Evolutionary conservation across 352 stramenopile species (phyloP).

Genomic region (Aphanomyces stellatus): DNA sequence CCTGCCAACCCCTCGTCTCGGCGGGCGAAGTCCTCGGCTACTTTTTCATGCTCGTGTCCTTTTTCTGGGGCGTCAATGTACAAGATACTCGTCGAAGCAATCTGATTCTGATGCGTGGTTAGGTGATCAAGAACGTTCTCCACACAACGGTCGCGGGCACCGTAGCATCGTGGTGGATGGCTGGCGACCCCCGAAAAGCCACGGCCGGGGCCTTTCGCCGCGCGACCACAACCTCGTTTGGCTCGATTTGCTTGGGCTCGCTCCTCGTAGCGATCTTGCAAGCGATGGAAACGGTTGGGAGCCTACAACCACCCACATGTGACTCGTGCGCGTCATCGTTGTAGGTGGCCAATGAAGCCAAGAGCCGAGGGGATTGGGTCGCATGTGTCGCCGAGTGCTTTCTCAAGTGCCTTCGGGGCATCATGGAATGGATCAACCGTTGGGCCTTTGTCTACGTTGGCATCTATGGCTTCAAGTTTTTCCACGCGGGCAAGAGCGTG

Average conservation of each 20-base stretch:
- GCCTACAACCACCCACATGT: neutral
- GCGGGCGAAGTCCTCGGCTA: neutral
- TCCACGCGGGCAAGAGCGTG: conserved; percentile 34
- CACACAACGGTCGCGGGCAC: conserved; percentile 72
- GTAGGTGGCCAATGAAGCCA: conserved; percentile 13
- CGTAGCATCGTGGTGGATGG: conserved; percentile 77
- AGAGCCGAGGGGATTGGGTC: conserved; percentile 35
- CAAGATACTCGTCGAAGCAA: neutral
- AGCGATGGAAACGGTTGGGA: conserved; percentile 42
- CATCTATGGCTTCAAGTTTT: conserved; percentile 61
- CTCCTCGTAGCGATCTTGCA: conserved; percentile 67
- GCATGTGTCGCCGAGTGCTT: conserved; percentile 40
- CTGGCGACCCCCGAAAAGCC: conserved; percentile 12
- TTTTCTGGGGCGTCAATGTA: conserved; percentile 70
- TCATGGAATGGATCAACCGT: conserved; percentile 71
- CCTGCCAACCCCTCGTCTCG: neutral
- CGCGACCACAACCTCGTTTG: conserved; percentile 73
- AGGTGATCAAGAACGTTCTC: conserved; percentile 52
- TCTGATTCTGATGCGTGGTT: neutral
- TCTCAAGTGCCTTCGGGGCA: conserved; percentile 43
- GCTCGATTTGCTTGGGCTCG: conserved; percentile 79
- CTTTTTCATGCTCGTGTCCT: conserved; percentile 45
- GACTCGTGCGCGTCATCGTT: neutral
- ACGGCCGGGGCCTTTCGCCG: conserved; percentile 38
- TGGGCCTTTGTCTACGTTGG: conserved; percentile 68